Base-by-base conservation (phyloP, 257 asterid genomes). In the Dorcoceras hygrometricum region DNA sequence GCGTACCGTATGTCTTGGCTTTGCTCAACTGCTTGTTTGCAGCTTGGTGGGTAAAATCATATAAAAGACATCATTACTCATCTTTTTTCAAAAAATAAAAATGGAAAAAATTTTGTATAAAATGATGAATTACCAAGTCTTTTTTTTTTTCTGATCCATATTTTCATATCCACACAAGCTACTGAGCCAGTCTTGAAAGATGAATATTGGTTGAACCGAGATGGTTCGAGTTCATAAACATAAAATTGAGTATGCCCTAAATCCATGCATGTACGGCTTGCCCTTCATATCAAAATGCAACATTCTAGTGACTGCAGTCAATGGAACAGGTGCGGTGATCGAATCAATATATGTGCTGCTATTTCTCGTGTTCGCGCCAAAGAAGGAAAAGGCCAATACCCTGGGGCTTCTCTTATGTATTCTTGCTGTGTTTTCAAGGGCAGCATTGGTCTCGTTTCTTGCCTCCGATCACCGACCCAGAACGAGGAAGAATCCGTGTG, bases 241-340 rank as follows among this genome's bases (percentile, higher is more conserved):
- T n/a, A n/a, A n/a, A n/a, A n/a, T n/a, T n/a, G n/a, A n/a, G n/a
- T n/a, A n/a, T n/a, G n/a, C n/a, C n/a, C n/a, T n/a, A n/a, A n/a
- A n/a, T 54, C 51, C 26, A 71, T 71, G 71, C 65, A 89, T 95
- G 97, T 90, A 90, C 19, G 95, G 96, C 10, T 63, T 91, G 70
- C 96, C 98, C 0, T 80, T 87, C 64, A 73, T 89, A 46, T 87
- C 98, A 23, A 73, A 77, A 54, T 66, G 87, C 85, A 91, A 91
- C 79, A 39, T 65, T 16, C 58, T 82, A 14, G 90, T 91, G 16
- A 62, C 89, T 1, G 83, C 71, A 8, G 79, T 91, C 32, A 89
- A 89, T 66, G 95, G 89, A 0, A 59, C 78, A 0, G 95, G 96
- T 5, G 85, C 78, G 1, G 84, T 71, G 56, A 73, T 91, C 6